phyloP scores from a whole-genome alignment of 441 rosid species.

The Pelargonium hybrid region DNA sequence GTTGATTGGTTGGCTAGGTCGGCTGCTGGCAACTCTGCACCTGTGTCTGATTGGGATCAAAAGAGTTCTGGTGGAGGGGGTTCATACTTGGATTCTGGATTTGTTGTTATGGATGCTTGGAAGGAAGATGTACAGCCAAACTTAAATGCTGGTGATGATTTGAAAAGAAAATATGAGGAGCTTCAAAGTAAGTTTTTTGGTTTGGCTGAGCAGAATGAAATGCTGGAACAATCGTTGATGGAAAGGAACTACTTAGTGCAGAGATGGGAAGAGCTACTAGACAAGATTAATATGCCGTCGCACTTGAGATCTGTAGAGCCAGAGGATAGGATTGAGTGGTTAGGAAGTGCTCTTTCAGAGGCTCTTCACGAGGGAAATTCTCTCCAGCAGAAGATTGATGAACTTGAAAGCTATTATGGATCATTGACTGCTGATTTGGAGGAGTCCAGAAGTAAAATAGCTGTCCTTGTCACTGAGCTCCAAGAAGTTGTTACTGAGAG shows the following conservation, averaged over 20 bases:
- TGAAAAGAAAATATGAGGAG: conserved; percentile 87
- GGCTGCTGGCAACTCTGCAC: conserved; percentile 47
- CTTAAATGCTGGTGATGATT: conserved; percentile 56
- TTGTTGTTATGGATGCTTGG: conserved; percentile 64
- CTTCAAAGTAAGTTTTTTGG: conserved; percentile 88
- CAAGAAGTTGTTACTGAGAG: conserved; percentile 44
- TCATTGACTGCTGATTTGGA: conserved; percentile 64
- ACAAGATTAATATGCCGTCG: conserved; percentile 57
- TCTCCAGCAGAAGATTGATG: conserved; percentile 57
- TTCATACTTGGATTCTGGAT: conserved; percentile 57
- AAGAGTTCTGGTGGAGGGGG: conserved; percentile 58
- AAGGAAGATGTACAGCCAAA: conserved; percentile 62
- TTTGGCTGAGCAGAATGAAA: conserved; percentile 97
- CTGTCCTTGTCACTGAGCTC: conserved; percentile 48
- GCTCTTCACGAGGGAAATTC: conserved; percentile 49
- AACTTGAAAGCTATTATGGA: conserved; percentile 52
- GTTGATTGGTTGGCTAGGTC: conserved; percentile 96
- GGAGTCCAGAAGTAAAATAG: conserved; percentile 43
- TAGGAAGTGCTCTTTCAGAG: conserved; percentile 62
- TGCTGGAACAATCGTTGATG: conserved; percentile 97
- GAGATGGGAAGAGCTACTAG: conserved; percentile 90
- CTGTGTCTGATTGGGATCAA: conserved; percentile 69
- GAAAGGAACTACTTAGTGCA: conserved; percentile 80
- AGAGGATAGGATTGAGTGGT: conserved; percentile 84
- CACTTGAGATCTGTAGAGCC: conserved; percentile 69